Conservation (phyloP, 1,139 yeast genomes). For the Debaryomyces coudertii region DNA sequence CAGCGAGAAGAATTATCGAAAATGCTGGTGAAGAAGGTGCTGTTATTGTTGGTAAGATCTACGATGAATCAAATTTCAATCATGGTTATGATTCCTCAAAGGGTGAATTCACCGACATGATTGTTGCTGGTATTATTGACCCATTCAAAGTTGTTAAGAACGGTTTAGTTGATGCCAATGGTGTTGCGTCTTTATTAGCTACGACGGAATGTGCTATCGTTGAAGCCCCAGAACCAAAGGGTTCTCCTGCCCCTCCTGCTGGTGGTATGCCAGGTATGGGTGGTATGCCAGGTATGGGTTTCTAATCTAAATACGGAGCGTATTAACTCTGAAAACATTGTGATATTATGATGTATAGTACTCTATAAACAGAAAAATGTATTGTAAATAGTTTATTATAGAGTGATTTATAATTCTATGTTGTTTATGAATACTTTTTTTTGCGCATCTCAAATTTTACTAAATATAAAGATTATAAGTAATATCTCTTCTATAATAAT, state of each 20-base stretch:
- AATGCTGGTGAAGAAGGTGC: slow-evolving; percentile 99
- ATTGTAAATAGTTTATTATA: slow-evolving; percentile 14
- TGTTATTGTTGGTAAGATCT: slow-evolving; percentile 94
- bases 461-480: too few relatives aligned
- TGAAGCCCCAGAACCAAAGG: slow-evolving; percentile 92
- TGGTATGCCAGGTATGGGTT: slow-evolving; percentile 29
- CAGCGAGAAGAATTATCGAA: slow-evolving; percentile 96
- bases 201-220: slow-evolving; percentile 99
- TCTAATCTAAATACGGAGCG: slow-evolving; percentile 7
- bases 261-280: slow-evolving; percentile 57
- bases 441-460: slow-evolving; percentile 6
- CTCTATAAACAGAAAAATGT: slow-evolving; percentile 9
- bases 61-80: slow-evolving; percentile 84
- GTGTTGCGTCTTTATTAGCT: slow-evolving; percentile 97
- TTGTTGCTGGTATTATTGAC: slow-evolving; percentile 96
- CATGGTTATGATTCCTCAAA: slow-evolving; percentile 92
- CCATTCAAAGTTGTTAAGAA: slow-evolving; percentile 99
- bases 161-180: slow-evolving; percentile 95
- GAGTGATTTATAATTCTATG: slow-evolving; percentile 8
- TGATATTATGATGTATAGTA: slow-evolving; percentile 9
- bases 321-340: not conserved
- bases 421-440: not conserved
- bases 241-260: slow-evolving; percentile 61
- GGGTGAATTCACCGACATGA: slow-evolving; percentile 95
- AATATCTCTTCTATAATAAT: not conserved